These are phyloP conservation scores for Xerocomus spinulosus DNA, from an alignment of 768 basidiomycete genomes.

Conservation along the genomic window DNA sequence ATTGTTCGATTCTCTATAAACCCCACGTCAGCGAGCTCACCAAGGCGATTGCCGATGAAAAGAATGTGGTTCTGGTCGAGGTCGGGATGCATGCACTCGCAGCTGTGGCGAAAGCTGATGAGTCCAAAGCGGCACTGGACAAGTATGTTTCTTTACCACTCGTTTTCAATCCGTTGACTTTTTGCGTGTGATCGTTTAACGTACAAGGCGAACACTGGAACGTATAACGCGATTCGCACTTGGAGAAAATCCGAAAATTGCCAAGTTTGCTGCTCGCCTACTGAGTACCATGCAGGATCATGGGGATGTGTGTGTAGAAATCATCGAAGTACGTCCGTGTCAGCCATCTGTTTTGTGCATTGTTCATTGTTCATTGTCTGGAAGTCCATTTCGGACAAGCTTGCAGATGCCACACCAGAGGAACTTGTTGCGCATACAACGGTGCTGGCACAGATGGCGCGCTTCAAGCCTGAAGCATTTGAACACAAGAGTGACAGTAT, in stretches of 20 bases:
- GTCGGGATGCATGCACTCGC: constrained; percentile 74
- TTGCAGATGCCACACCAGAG: constrained; percentile 46
- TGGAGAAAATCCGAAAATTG: constrained; percentile 57
- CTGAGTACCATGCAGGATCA: constrained; percentile 56
- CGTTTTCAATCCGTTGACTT: background rate
- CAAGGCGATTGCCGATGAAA: constrained; percentile 66
- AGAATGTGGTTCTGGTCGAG: constrained; percentile 52
- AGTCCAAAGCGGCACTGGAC: constrained; percentile 53
- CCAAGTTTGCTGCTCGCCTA: constrained; percentile 83
- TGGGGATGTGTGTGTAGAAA: constrained; percentile 43
- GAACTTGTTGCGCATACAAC: constrained; percentile 61
- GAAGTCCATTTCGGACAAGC: constrained; percentile 56
- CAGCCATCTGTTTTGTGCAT: too few relatives aligned
- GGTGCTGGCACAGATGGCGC: constrained; percentile 71
- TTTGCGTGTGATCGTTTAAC: background rate
- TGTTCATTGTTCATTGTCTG: constrained; percentile 3
- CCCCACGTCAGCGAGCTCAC: constrained; percentile 71
- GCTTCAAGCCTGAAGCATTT: constrained; percentile 64
- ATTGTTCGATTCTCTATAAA: constrained; percentile 68
- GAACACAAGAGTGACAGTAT: constrained; percentile 75
- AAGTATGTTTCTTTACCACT: constrained; percentile 50
- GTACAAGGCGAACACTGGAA: constrained; percentile 59
- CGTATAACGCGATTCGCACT: constrained; percentile 55
- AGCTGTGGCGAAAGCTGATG: constrained; percentile 56
- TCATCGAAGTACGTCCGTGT: constrained; percentile 58